Conservation (phyloP, 768 basidiomycete species). For the Leccinum pellstonianum region DNA sequence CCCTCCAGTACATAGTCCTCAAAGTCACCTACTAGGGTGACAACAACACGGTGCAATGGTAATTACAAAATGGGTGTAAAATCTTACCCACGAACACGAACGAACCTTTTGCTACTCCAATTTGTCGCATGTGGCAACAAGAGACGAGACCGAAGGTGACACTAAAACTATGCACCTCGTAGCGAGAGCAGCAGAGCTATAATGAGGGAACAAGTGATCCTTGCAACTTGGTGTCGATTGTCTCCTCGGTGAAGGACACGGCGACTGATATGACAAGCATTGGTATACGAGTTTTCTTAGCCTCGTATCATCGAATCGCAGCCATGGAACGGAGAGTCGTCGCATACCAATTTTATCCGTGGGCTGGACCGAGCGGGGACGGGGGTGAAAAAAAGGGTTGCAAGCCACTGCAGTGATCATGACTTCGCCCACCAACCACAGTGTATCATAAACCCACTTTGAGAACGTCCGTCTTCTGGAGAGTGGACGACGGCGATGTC, state of each 20-base stretch:
- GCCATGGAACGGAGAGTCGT: not conserved
- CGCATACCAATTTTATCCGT: constrained; percentile 48
- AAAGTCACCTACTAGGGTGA: constrained; percentile 25
- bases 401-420: not conserved
- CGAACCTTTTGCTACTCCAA: constrained; percentile 75
- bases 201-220: constrained; percentile 87
- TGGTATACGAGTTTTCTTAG: constrained; percentile 84
- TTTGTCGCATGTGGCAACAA: constrained; percentile 84
- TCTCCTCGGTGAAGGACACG: constrained; percentile 60
- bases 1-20: constrained; percentile 51
- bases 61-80: not conserved
- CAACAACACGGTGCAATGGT: not conserved
- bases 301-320: constrained; percentile 55
- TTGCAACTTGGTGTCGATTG: constrained; percentile 71
- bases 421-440: not conserved
- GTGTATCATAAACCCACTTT: not conserved
- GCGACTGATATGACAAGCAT: constrained; percentile 78
- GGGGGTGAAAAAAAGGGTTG: not conserved
- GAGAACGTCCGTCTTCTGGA: not conserved
- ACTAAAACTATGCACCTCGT: constrained; percentile 76
- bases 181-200: constrained; percentile 67
- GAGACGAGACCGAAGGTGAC: constrained; percentile 73
- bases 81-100: constrained; percentile 5
- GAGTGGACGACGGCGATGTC: not conserved
- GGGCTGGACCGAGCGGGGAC: constrained; percentile 49